Percentiles rank a stretch among this genome's conserved stretches.
phyloP scores from a whole-genome alignment of 805 yeast genomes.

The Metschnikowia lachancei region DNA sequence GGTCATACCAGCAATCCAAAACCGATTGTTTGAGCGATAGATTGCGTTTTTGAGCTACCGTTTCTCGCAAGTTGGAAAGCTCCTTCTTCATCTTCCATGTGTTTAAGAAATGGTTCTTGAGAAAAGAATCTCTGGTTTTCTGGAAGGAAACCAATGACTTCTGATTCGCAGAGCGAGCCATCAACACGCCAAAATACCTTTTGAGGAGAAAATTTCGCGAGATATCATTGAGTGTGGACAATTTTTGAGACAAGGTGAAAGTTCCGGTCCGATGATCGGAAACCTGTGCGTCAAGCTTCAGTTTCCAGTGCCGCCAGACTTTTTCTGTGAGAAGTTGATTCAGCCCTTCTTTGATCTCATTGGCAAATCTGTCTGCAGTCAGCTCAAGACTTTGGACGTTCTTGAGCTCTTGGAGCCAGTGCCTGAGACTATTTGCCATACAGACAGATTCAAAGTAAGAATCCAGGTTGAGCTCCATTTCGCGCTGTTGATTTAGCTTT shows the following conservation, averaged over 20 bases:
- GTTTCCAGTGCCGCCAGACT: conserved; percentile 5
- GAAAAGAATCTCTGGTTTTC: not conserved
- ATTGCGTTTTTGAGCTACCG: not conserved
- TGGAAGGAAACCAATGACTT: not conserved
- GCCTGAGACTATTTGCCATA: not conserved
- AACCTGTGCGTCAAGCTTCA: not conserved
- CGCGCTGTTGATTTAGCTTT: not conserved
- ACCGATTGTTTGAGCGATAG: conserved; percentile 4
- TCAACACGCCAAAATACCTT: conserved; percentile 2
- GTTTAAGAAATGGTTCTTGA: conserved; percentile 4
- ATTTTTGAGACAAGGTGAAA: conserved; percentile 3
- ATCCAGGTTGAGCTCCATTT: not conserved
- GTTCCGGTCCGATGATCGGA: not conserved
- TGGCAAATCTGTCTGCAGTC: not conserved
- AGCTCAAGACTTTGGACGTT: not conserved
- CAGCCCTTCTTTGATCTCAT: conserved; percentile 4
- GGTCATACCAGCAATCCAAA: conserved; percentile 7
- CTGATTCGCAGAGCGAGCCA: not conserved
- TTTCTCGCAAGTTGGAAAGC: not conserved
- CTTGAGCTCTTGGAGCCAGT: conserved; percentile 1
- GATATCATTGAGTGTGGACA: not conserved
- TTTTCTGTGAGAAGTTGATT: not conserved
- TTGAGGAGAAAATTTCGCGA: not conserved
- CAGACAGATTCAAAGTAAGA: not conserved
- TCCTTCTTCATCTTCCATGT: conserved; percentile 3